Conservation (phyloP, 108 stramenopile genomes). For the Nitzschia inconspicua region DNA sequence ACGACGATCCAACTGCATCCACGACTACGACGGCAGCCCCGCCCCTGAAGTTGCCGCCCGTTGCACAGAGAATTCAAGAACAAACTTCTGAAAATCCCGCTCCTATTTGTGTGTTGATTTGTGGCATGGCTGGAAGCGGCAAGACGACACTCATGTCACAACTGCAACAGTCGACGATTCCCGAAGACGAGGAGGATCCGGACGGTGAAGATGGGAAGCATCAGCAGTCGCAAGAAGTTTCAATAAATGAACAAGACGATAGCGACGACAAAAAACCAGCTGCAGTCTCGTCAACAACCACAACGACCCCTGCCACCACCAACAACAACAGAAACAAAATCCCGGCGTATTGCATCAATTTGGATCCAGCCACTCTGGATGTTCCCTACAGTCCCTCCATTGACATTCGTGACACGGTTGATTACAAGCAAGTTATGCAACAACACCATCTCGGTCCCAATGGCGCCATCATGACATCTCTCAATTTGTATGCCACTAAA, state of each 20-base stretch:
- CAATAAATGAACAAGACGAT: background rate
- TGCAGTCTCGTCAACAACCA: constrained; percentile 9
- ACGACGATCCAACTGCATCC: no score
- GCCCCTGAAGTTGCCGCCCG: constrained; percentile 35
- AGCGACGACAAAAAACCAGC: background rate
- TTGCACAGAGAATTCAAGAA: constrained; percentile 32
- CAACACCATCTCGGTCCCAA: constrained; percentile 98
- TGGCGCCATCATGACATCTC: constrained; percentile 96
- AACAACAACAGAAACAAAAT: constrained; percentile 14
- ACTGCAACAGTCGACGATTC: constrained; percentile 55
- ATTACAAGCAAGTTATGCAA: constrained; percentile 98
- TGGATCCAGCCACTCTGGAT: constrained; percentile 94
- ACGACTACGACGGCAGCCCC: no score
- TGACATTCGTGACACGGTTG: constrained; percentile 98
- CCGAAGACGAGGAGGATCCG: constrained; percentile 23
- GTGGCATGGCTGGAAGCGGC: constrained; percentile 93
- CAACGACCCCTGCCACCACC: background rate
- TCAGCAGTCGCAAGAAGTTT: background rate
- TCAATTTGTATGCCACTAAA: constrained; percentile 98
- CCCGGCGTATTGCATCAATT: constrained; percentile 89
- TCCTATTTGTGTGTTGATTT: constrained; percentile 78
- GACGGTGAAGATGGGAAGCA: constrained; percentile 13
- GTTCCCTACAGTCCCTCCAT: constrained; percentile 94
- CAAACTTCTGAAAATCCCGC: constrained; percentile 21
- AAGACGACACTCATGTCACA: constrained; percentile 86